phyloP scores from a whole-genome alignment of 2,329 filamentous ascomycete species.

The Didymella exigua region DNA sequence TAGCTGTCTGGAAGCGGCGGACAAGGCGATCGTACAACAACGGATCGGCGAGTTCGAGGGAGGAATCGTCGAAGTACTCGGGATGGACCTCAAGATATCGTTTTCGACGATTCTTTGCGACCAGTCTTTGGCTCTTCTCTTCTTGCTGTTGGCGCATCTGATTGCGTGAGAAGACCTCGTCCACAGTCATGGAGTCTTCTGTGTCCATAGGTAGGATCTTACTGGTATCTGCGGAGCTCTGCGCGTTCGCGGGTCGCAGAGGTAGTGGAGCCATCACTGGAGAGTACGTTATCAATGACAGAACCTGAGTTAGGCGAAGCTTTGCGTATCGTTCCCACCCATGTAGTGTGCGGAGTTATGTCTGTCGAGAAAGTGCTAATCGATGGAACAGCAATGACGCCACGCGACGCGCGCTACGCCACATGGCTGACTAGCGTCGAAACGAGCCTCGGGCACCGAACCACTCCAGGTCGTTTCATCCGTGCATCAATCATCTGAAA shows the following conservation, averaged over 20 bases:
- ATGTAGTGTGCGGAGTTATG: background rate
- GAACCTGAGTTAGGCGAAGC: background rate
- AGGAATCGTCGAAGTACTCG: constrained; percentile 68
- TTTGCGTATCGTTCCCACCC: too few species aligned
- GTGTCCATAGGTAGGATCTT: constrained; percentile 11
- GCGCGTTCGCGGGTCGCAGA: constrained; percentile 28
- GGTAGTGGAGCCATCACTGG: constrained; percentile 34
- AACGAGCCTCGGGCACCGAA: constrained; percentile 27
- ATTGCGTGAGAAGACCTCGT: constrained; percentile 21
- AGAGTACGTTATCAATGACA: constrained; percentile 32
- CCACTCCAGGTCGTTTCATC: constrained; percentile 44
- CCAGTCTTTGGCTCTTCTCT: constrained; percentile 50
- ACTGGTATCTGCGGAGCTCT: constrained; percentile 9
- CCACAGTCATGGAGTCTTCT: constrained; percentile 23
- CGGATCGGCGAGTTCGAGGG: constrained; percentile 72
- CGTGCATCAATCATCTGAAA: constrained; percentile 38
- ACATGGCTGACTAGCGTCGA: constrained; percentile 12
- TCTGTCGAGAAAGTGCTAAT: background rate
- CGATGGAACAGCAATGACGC: constrained; percentile 28
- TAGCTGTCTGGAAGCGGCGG: constrained; percentile 73
- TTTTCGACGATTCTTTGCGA: constrained; percentile 75
- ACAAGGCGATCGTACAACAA: constrained; percentile 82
- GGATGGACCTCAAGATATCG: constrained; percentile 76
- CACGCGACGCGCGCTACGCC: constrained; percentile 32
- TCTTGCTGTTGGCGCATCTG: constrained; percentile 23